Base-by-base conservation (phyloP, 2,329 filamentous ascomycete genomes). In the Claviceps sp. region DNA sequence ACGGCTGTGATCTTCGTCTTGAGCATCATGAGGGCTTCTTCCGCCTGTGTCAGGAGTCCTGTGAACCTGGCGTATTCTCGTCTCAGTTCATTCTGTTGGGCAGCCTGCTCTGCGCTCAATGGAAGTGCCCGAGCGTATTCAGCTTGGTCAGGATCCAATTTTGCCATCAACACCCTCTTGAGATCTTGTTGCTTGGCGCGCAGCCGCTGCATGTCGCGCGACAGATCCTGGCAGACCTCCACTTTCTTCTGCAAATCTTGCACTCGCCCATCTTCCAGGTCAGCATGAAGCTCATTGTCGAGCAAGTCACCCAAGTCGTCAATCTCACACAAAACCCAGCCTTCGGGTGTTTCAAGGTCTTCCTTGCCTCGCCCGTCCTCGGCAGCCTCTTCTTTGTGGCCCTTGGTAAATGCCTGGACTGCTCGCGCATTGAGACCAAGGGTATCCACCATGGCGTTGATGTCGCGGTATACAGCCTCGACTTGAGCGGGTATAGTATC, bases 361-460 rank as follows among this genome's bases (percentile, higher is more conserved):
- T 83, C 73, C 54, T 78, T 77, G 7, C 71, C 76, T 36, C 85
- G 76, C 22, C 74, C 76, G 9, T 70, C 68, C 38, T 79, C 70
- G 49, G 76, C 72, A 48, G 71, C 66, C 43, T 73, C 67, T 48
- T 80, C 71, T 11, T 73, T 73, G 58, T 94, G 86, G 7, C 84
- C 87, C 51, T 78, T 74, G 44, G 90, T 74, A 56, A 83, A 85
- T 11, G 72, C 72, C 47, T 75, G 73, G 39, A 91, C 78, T 5
- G 86, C 81, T 16, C 78, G 73, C 11, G 74, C 81, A 63, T 97
- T 97, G 48, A 96, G 77, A 9, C 91, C 91, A 42, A 97, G 71
- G 0, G 87, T 91, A 60, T 96, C 88, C 44, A 98, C 83, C 93
- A 97, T 98, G 13, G 86, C 86, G 65, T 93, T 91, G 63, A 91